Evolutionary conservation across 2,329 filamentous ascomycete genomes (phyloP), one percentile per base, ranked within the genome.

Genomic region (Botryosphaeria agaves): DNA sequence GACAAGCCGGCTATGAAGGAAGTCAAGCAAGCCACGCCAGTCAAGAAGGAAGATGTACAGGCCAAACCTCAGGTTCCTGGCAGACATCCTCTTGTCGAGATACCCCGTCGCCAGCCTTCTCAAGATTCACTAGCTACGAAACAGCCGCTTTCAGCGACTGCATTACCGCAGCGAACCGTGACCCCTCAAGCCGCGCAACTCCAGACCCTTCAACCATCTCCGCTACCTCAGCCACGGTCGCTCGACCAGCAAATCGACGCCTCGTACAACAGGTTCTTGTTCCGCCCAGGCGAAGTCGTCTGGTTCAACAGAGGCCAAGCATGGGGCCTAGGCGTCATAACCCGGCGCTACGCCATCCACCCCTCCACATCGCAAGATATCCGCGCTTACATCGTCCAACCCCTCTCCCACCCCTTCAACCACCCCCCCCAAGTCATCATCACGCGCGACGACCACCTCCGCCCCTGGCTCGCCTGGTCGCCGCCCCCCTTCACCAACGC

Each of bases 401-500:
- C 62, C 4, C 56, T 61, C 7, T 69, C 52, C 27, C 61, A 55
- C 44, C 40, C 47, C 16, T 39, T 25, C 24, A 30, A 17, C n/a
- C 38, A 17, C 12, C 39, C 32, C 30, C 32, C 32, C n/a, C 41
- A 51, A 4, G 53, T 61, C 26, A 49, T 60, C 7, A 57, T 65
- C 14, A 51, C 53, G 2, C 43, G 55, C 7, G 53, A 66, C 31
- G 41, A 45, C 4, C 44, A 54, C 8, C 49, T 71, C 21, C 57
- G 67, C 21, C 67, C 67, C 0, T 72, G 66, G 66, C 54, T 71
- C 17, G 65, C 67, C 1, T 71, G 66, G 66, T 66, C 60, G 30
- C 59, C 65, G 8, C 67, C 67, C 1, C 43, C 40, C n/a, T 64
- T 60, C 32, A 68, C 63, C 2, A 55, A 60, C 32, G 38, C 44